phyloP scores from a whole-genome alignment of 1,284 basidiomycete genomes.

The Ceratorhiza oryzae-sativae region DNA sequence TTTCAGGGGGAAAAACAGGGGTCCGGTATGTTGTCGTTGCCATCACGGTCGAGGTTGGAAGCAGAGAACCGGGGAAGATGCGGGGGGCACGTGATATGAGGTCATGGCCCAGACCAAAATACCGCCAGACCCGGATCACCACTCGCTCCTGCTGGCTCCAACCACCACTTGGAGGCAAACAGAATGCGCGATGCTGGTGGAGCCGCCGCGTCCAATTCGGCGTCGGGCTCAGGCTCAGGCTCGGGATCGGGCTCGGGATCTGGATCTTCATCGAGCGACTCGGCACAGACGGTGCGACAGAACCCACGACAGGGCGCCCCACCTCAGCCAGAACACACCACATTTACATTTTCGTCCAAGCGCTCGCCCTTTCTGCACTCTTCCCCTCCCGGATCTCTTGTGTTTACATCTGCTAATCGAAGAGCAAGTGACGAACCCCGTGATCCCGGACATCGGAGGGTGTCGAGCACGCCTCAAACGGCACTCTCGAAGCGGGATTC shows the following conservation, averaged over 20 bases:
- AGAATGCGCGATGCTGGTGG: slow-evolving; percentile 9
- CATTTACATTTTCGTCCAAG: slow-evolving; percentile 34
- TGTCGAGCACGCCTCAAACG: background rate
- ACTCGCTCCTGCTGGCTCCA: slow-evolving; percentile 1
- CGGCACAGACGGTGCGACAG: slow-evolving; percentile 20
- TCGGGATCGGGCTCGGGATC: slow-evolving; percentile 18
- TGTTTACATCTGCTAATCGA: background rate
- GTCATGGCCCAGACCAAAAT: background rate
- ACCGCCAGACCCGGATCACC: background rate
- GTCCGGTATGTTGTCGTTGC: background rate
- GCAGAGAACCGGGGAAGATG: background rate
- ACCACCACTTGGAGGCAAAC: slow-evolving; percentile 2
- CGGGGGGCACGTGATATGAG: slow-evolving; percentile 20
- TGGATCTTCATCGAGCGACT: slow-evolving; percentile 18
- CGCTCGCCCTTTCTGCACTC: slow-evolving; percentile 27
- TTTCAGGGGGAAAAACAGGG: slow-evolving; percentile 29
- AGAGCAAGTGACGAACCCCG: background rate
- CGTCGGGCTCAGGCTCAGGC: slow-evolving; percentile 27
- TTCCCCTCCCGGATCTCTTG: slow-evolving; percentile 15
- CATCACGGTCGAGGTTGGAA: slow-evolving; percentile 4
- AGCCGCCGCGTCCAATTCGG: background rate
- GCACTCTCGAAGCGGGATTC: background rate
- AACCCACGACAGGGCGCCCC: background rate
- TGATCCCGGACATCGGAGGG: slow-evolving; percentile 17
- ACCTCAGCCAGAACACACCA: background rate